Evolutionary conservation across 2,329 filamentous ascomycete species (phyloP).

Genomic region (Fusarium dlaminii): DNA sequence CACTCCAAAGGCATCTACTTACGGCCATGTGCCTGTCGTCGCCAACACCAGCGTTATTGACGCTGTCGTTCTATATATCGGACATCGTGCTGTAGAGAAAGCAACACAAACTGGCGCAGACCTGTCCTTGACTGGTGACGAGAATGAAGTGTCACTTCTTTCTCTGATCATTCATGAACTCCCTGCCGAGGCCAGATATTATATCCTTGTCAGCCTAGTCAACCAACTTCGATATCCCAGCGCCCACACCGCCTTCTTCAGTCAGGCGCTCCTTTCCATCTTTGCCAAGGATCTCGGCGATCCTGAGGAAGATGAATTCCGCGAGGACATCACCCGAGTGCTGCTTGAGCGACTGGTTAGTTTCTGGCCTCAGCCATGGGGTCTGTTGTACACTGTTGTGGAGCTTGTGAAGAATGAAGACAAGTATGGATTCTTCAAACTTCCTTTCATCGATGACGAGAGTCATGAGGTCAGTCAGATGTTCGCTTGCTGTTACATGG

Average conservation of each 20-base stretch:
- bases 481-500: too few relatives aligned
- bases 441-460: conserved; percentile 91
- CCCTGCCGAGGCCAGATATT: conserved; percentile 81
- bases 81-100: conserved; percentile 73
- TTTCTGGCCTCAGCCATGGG: conserved; percentile 95
- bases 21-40: conserved; percentile 72
- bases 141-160: conserved; percentile 73
- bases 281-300: conserved; percentile 80
- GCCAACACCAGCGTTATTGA: conserved; percentile 80
- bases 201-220: conserved; percentile 82
- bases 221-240: conserved; percentile 94
- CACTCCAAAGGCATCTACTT: conserved; percentile 66
- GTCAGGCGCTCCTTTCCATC: conserved; percentile 82
- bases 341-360: conserved; percentile 88
- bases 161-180: conserved; percentile 81
- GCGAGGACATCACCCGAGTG: conserved; percentile 90
- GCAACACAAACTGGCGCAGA: conserved; percentile 67
- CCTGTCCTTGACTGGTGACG: conserved; percentile 55
- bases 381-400: conserved; percentile 84
- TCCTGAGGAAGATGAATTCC: conserved; percentile 81
- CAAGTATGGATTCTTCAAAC: conserved; percentile 89
- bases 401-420: conserved; percentile 92
- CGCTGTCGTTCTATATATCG: conserved; percentile 85
- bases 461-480: conserved; percentile 76
- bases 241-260: conserved; percentile 92